Conservation (phyloP, 495 filamentous ascomycete genomes). For the Hypoxylon trugodes region DNA sequence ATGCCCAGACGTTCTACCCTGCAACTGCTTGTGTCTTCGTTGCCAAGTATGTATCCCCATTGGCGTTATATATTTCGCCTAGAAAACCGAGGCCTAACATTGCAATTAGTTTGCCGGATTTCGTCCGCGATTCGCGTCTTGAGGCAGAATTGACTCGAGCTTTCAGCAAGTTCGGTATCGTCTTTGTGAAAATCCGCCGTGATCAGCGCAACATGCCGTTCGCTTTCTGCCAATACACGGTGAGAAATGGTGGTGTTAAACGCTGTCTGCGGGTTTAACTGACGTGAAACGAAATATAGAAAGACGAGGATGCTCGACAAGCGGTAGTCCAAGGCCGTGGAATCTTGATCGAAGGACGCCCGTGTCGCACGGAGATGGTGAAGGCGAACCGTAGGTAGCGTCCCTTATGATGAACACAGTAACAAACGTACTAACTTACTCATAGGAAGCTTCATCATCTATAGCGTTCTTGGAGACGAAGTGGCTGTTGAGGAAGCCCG, state of each 20-base stretch:
- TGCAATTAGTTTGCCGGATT: slow-evolving; percentile 49
- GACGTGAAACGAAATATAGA: slow-evolving; percentile 30
- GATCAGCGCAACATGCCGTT: slow-evolving; percentile 66
- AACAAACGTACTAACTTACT: slow-evolving; percentile 17
- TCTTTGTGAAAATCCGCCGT: slow-evolving; percentile 70
- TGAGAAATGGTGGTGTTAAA: slow-evolving; percentile 49
- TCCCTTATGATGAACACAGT: background rate
- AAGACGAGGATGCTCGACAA: slow-evolving; percentile 54
- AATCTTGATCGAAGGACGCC: slow-evolving; percentile 61
- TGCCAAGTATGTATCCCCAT: slow-evolving; percentile 65
- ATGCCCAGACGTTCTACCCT: slow-evolving; percentile 65
- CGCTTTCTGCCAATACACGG: slow-evolving; percentile 70
- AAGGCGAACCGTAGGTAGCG: slow-evolving; percentile 63
- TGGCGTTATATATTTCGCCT: background rate
- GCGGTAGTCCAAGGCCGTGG: slow-evolving; percentile 59
- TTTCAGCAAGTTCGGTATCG: slow-evolving; percentile 62
- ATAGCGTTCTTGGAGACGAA: slow-evolving; percentile 48
- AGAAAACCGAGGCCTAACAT: slow-evolving; percentile 1
- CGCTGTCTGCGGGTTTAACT: slow-evolving; percentile 2
- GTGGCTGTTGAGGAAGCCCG: slow-evolving; percentile 55
- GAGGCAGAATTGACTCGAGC: slow-evolving; percentile 59
- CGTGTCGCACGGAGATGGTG: slow-evolving; percentile 64
- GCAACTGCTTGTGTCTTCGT: slow-evolving; percentile 68
- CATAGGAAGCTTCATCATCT: slow-evolving; percentile 61
- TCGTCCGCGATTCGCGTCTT: slow-evolving; percentile 58